Evolutionary conservation across 1,284 basidiomycete species (phyloP), one percentile per base, ranked within the genome.

Genomic region (Trichosporon ovoides): DNA sequence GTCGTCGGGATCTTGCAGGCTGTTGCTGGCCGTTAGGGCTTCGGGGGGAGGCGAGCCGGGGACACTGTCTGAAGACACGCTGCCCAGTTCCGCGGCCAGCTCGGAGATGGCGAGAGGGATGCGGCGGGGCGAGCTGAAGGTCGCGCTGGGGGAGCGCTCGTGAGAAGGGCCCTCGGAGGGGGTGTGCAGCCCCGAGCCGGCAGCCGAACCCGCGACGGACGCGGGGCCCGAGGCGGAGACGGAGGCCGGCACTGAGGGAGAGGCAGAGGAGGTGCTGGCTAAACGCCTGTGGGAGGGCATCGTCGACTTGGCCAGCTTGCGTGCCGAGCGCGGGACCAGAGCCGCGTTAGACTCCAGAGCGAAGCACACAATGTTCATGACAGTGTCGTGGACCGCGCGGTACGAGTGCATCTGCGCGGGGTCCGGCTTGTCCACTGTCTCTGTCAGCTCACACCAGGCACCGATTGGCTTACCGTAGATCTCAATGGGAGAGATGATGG

Each of bases 261-360:
- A n/a, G n/a, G n/a, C n/a, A n/a, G n/a, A 28, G 13, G 19, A 34
- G 37, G 36, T 18, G 16, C 16, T 12, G 14, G 28, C 9, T 9
- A 48, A 7, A 20, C 52, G 31, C 19, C 14, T 6, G 5, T 40
- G 28, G 18, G 35, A 13, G n/a, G n/a, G n/a, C n/a, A n/a, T n/a
- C n/a, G n/a, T n/a, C 7, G 52, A 33, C 28, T 52, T 50, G 11
- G 60, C 57, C 22, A 61, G 53, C 35, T 46, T 36, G 33, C 55
- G 52, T 3, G 76, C 74, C 7, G 88, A 89, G 35, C 84, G 65
- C 0, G 93, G 93, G 20, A 94, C 83, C 58, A 94, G 81, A 1
- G 85, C 84, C 7, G 87, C 85, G 71, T 96, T 89, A 7, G 84
- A 86, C 72, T 95, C 89, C 46, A 97, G 83, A 67, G 91, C 92